These are phyloP conservation scores for Metschnikowia henanensis DNA, from an alignment of 805 yeast genomes.

Conservation along the genomic window DNA sequence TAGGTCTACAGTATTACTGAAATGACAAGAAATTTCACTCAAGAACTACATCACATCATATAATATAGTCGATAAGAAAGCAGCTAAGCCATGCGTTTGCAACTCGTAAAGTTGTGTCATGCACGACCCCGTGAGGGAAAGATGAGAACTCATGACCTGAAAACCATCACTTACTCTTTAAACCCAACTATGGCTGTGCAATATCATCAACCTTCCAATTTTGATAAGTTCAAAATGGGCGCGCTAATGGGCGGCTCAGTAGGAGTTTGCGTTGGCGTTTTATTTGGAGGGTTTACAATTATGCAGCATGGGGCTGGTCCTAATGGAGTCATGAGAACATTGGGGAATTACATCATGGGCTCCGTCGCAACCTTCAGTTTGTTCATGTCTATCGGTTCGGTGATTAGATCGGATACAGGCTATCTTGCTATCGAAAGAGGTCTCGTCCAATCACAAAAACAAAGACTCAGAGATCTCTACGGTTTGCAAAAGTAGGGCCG, in stretches of 20 bases:
- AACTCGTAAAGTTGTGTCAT: not conserved
- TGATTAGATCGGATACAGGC: slow-evolving; percentile 71
- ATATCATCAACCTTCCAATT: slow-evolving; percentile 70
- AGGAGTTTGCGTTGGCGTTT: slow-evolving; percentile 92
- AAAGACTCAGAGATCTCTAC: slow-evolving; percentile 19
- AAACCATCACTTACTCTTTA: no score
- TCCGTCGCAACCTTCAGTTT: slow-evolving; percentile 96
- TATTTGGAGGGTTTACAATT: slow-evolving; percentile 92
- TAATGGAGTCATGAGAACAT: slow-evolving; percentile 91
- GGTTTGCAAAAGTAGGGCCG: slow-evolving; percentile 14
- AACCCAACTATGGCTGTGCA: slow-evolving; percentile 18
- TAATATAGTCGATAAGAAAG: no score
- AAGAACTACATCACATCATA: no score
- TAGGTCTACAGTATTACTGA: no score
- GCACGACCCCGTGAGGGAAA: slow-evolving; percentile 8
- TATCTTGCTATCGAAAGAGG: slow-evolving; percentile 23
- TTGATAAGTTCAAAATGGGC: slow-evolving; percentile 98
- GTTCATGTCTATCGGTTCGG: slow-evolving; percentile 95
- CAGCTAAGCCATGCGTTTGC: no score
- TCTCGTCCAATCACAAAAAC: slow-evolving; percentile 17
- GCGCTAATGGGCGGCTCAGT: slow-evolving; percentile 91
- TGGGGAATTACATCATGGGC: slow-evolving; percentile 95
- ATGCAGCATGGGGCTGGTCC: slow-evolving; percentile 97
- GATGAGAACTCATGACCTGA: no score
- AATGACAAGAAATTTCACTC: no score